Conservation (phyloP, 2,329 filamentous ascomycete species). For the Teratosphaeria epicoccoides region DNA sequence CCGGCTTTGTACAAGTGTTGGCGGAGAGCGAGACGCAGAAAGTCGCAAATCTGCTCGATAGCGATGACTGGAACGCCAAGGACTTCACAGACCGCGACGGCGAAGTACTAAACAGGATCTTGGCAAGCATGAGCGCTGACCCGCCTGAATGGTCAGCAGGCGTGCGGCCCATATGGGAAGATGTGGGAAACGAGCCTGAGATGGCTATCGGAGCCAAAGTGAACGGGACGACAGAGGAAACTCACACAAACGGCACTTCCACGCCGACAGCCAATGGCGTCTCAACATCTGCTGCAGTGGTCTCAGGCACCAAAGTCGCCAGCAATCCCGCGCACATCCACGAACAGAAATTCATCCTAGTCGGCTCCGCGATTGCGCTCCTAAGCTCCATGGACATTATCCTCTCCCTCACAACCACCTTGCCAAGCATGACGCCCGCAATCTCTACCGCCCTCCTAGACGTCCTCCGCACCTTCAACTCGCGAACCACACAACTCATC, state of each 20-base stretch:
- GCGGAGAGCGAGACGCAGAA: conserved; percentile 63
- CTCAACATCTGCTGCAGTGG: conserved; percentile 2
- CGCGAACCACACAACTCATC: conserved; percentile 89
- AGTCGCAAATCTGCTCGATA: conserved; percentile 66
- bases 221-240: conserved; percentile 13
- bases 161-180: conserved; percentile 40
- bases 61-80: conserved; percentile 67
- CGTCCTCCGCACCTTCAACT: conserved; percentile 90
- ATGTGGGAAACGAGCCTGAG: conserved; percentile 12
- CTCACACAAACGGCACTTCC: conserved; percentile 2
- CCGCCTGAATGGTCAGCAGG: conserved; percentile 55
- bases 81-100: conserved; percentile 59
- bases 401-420: conserved; percentile 68
- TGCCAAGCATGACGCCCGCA: conserved; percentile 81
- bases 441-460: conserved; percentile 70
- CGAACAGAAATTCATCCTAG: conserved; percentile 73
- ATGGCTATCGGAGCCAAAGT: conserved; percentile 22
- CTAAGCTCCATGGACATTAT: conserved; percentile 74
- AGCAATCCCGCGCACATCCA: conserved; percentile 58
- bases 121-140: conserved; percentile 62
- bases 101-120: conserved; percentile 50
- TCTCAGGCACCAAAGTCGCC: conserved; percentile 9
- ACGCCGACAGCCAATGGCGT: conserved; percentile 6
- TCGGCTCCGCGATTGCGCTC: conserved; percentile 70
- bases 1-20: conserved; percentile 63